Base-by-base conservation (phyloP, 23 red algal species). In the Cyanidiococcus yangmingshanensis region DNA sequence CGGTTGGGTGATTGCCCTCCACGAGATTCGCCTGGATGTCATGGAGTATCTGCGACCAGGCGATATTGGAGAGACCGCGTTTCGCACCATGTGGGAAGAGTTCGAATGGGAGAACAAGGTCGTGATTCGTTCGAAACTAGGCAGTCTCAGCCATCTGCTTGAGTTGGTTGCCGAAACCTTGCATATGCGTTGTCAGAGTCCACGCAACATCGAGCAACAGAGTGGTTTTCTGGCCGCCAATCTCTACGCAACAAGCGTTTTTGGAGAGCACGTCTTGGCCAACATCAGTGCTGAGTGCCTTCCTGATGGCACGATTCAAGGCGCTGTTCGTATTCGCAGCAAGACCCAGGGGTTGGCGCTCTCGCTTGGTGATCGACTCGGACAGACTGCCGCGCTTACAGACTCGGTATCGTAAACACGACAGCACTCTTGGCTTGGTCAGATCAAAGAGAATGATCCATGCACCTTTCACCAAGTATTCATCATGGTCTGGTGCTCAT, bases 51-150 rank as follows among this genome's bases (percentile, higher is more conserved):
- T 98, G 32, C 85, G 84, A 35, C 94, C 94, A 1, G 85, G 77
- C 15, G 85, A 84, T 39, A 85, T 98, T 37, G 84, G 59, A 30
- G 94, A 98, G 74, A 75, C 87, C 15, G 78, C 75, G 15, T 98
- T 98, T 68, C 80, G 94, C 76, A 80, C 84, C 31, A 89, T 98
- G 86, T 98, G 94, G 94, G 94, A 83, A 0, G 94, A 91, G 74
- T 91, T 91, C 83, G 94, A 98, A 58, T 98, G 94, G 94, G 94
- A 98, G 86, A 98, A 98, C 79, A 91, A 91, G 57, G 88, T 96
- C 32, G 80, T 80, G 0, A 82, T 91, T 41, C 88, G 79, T 77
- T 89, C 87, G 0, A 38, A 67, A 31, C 59, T 89, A 50, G 86
- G 54, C 29, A 80, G 84, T 40, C 84, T 98, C 18, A 40, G 74